These are phyloP conservation scores for Edaphochlamys debaryana DNA, from an alignment of 139 green algal genomes.

Conservation along the genomic window DNA sequence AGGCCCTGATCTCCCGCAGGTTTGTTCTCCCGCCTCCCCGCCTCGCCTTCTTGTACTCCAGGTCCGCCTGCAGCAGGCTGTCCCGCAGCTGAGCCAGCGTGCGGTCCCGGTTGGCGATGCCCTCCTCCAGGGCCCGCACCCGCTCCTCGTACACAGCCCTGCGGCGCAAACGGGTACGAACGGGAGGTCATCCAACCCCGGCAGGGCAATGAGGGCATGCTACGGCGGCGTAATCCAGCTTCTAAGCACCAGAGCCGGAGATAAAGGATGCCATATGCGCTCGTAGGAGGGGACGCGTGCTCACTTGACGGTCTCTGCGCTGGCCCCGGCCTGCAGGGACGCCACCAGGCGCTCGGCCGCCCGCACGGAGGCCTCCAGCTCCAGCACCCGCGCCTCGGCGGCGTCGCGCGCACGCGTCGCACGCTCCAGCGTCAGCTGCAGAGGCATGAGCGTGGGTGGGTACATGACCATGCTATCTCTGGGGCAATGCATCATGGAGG, in stretches of 20 bases:
- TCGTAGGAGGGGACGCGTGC: no score
- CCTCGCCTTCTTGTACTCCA: conserved; percentile 43
- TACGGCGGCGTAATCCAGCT: no score
- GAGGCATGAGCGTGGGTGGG: no score
- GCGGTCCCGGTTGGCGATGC: conserved; percentile 25
- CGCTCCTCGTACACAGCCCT: conserved; percentile 42
- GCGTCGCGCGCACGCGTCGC: neutral
- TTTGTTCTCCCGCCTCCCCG: no score
- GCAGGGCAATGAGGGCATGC: no score
- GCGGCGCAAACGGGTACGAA: neutral
- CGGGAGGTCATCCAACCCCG: no score
- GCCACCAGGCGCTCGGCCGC: conserved; percentile 32
- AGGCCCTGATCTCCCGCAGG: no score
- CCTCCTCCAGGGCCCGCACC: conserved; percentile 48
- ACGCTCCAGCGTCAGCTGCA: conserved; percentile 22
- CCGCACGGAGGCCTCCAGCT: conserved; percentile 32
- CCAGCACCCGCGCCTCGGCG: conserved; percentile 38
- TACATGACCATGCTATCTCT: no score
- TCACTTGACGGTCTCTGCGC: conserved; percentile 10
- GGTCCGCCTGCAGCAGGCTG: conserved; percentile 28
- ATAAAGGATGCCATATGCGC: no score
- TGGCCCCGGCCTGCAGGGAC: conserved; percentile 31
- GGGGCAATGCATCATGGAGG: no score
- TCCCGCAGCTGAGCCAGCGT: conserved; percentile 38
- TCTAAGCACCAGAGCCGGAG: no score